These are phyloP conservation scores for Dipodascus geniculatus DNA, from an alignment of 805 yeast genomes.

Conservation along the genomic window DNA sequence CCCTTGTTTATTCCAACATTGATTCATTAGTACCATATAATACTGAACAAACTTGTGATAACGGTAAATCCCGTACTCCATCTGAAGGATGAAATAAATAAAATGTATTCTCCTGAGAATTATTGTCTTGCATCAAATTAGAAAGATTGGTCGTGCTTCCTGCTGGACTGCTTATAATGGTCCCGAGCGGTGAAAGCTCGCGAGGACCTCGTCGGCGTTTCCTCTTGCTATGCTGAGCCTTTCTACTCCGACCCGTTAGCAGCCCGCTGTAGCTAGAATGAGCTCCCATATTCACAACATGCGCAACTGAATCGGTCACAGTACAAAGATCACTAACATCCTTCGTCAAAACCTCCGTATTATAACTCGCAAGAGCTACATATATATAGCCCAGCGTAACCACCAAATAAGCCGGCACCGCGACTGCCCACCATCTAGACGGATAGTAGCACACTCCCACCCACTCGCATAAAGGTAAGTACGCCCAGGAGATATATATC, in stretches of 20 bases:
- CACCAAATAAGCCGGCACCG: slow-evolving; percentile 59
- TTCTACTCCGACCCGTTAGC: neutral
- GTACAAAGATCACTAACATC: slow-evolving; percentile 47
- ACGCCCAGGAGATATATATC: slow-evolving; percentile 62
- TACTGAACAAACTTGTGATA: slow-evolving; percentile 28
- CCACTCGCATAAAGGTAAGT: slow-evolving; percentile 46
- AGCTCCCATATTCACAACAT: slow-evolving; percentile 18
- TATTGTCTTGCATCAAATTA: neutral
- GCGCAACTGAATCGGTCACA: slow-evolving; percentile 56
- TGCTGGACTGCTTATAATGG: neutral
- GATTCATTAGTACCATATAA: slow-evolving; percentile 14
- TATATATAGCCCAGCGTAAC: slow-evolving; percentile 65
- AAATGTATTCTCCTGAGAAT: slow-evolving; percentile 13
- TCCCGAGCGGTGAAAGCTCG: neutral
- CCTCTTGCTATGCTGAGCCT: slow-evolving; percentile 4
- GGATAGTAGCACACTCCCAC: slow-evolving; percentile 65
- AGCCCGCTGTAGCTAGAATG: neutral
- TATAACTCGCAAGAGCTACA: slow-evolving; percentile 57
- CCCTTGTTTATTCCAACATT: no score
- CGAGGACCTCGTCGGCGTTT: neutral
- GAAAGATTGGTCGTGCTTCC: neutral
- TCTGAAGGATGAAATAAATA: slow-evolving; percentile 53
- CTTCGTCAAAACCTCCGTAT: slow-evolving; percentile 61
- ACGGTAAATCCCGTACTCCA: slow-evolving; percentile 81
- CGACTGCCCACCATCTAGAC: slow-evolving; percentile 83